Evolutionary conservation across 129 eudicot genomes (phyloP), one percentile per base, ranked within the genome.

Genomic region (Chrysanthemum makinoi): DNA sequence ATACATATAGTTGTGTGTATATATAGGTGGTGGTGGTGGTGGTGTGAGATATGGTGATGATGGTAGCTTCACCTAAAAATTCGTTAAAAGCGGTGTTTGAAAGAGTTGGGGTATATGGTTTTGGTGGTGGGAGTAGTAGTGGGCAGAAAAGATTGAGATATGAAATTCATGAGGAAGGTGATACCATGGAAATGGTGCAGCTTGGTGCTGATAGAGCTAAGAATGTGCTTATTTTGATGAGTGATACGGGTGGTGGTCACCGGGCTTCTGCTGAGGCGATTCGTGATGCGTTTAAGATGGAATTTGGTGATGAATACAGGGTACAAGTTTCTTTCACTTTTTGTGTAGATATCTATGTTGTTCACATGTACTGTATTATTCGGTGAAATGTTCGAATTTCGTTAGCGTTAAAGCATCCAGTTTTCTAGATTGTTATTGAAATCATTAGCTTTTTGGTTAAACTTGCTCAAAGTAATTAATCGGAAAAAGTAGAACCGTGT

Each of bases 231-330:
- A 89, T 93, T 58, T 84, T 93, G 76, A 93, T 93, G 98, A 93
- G 98, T 75, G 98, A 93, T 77, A 93, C 98, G 0, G 98, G 98
- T 26, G 98, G 98, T 0, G 98, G 98, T 64, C 98, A 93, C 60
- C 81, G 98, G 2, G 98, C 98, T 5, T 93, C 98, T 0, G 98
- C 98, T 10, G 98, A 93, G 86, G 91, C 98, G 24, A 93, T 93
- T 26, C 80, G 92, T 33, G 98, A 93, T 65, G 98, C 98, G 0
- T 93, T 93, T 81, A 84, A 85, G 70, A 79, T 89, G 59, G 95
- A 93, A 81, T 93, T 70, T 66, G 98, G 96, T 35, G 98, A 93
- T 80, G 90, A 89, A 73, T 93, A 93, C 63, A 87, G 75, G 85
- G 98, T 89, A 76, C 5, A 4, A 15, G 14, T 48, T 48, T 10